Evolutionary conservation across 768 basidiomycete genomes (phyloP), one percentile per base, ranked within the genome.

Genomic region (Pisolithus microcarpus): DNA sequence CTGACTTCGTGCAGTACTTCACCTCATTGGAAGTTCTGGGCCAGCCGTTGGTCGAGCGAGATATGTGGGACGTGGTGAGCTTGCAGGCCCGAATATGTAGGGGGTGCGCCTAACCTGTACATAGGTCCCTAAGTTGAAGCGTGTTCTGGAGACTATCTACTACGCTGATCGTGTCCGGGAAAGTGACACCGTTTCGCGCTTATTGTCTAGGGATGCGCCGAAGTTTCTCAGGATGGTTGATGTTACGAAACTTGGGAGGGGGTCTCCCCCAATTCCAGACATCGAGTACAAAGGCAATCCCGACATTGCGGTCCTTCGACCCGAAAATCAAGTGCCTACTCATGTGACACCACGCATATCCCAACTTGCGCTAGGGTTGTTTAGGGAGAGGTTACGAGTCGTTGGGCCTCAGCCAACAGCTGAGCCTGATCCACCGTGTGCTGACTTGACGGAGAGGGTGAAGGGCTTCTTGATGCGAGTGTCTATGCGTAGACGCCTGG

Each of bases 261-360:
- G 26, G 23, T 37, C 48, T 13, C 23, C 10, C 0, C 38, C 50
- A 6, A 51, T 52, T n/a, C 18, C 46, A 10, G 40, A 16, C 8
- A 24, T 52, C 11, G 39, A 58, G 3, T 58, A 56, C 50, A 58
- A 40, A 0, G 74, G 74, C 0, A 79, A 81, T 56, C 66, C 72
- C 5, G 87, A 89, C 57, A 56, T 77, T 4, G 75, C 72, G 1
- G 78, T 85, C 2, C 69, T 87, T 16, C 77, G 72, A 21, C 62
- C 72, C 0, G 78, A 80, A 54, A 74, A 76, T 28, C 79, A 80
- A 56, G 75, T 64, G 16, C 65, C 69, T 5, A 87, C 85, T 0
- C 77, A 78, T 43, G 84, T 89, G 7, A 87, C 85, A 0, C 79
- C 80, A 0, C 69, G 72, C 18, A 80, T 89, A 40, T 74, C 72